Conservation (phyloP, 1,139 yeast genomes). For the Yamadazyma diospyri region DNA sequence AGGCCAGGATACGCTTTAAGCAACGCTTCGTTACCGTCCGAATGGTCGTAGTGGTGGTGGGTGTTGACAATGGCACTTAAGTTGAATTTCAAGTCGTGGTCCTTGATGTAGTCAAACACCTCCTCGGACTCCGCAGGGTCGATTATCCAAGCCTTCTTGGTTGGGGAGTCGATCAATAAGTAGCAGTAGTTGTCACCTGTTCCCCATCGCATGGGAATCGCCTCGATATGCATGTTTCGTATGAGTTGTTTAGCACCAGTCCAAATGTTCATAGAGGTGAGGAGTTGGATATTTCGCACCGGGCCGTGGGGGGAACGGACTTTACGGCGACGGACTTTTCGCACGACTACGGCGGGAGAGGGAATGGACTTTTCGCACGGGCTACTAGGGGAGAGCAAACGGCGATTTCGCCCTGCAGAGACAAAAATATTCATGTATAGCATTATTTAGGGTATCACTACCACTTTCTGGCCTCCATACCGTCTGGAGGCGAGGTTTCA, state of each 20-base stretch:
- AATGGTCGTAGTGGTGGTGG: conserved; percentile 93
- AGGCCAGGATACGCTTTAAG: conserved; percentile 45
- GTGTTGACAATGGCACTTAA: conserved; percentile 84
- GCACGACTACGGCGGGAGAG: too few relatives aligned
- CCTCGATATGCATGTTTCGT: conserved; percentile 72
- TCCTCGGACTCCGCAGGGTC: conserved; percentile 90
- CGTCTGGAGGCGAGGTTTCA: conserved; percentile 77
- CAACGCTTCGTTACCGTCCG: conserved; percentile 73
- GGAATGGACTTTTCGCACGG: too few relatives aligned
- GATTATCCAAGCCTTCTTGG: conserved; percentile 73
- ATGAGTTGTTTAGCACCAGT: too few relatives aligned
- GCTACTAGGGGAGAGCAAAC: too few relatives aligned
- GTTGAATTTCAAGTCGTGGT: conserved; percentile 28
- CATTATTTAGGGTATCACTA: too few relatives aligned
- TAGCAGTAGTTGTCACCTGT: conserved; percentile 89
- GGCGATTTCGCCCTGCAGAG: too few relatives aligned
- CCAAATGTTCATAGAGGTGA: too few relatives aligned
- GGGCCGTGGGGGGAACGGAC: too few relatives aligned
- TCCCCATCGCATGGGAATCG: conserved; percentile 95
- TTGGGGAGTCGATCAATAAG: conserved; percentile 63
- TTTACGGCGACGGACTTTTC: too few relatives aligned
- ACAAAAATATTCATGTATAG: too few relatives aligned
- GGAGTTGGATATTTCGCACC: too few relatives aligned
- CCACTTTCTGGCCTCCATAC: conserved; percentile 52
- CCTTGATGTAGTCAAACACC: conserved; percentile 24